Percentiles rank a stretch among this genome's conserved stretches.
Conservation (phyloP, 768 basidiomycete genomes). For the Hericium rajendrae region DNA sequence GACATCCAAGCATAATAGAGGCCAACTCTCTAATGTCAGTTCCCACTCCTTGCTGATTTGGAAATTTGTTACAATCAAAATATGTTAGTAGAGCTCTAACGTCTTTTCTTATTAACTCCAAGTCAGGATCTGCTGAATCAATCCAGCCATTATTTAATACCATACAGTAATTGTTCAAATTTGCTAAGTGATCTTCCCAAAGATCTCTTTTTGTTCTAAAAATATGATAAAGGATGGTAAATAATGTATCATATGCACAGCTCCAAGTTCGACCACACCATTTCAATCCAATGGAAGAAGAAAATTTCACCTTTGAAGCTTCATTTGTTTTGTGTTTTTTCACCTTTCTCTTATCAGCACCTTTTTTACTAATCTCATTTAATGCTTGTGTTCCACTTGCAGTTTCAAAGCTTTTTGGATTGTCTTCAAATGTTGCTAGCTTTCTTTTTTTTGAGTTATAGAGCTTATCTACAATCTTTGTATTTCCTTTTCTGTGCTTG, state of each 20-base stretch:
- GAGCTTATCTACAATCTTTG: neutral
- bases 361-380: neutral
- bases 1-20: neutral
- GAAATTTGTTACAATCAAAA: neutral
- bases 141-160: neutral
- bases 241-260: slow-evolving; percentile 7
- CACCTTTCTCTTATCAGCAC: neutral
- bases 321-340: neutral
- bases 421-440: neutral
- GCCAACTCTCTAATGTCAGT: neutral
- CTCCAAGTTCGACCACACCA: slow-evolving; percentile 1
- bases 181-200: neutral
- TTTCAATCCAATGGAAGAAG: neutral
- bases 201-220: neutral
- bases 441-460: neutral
- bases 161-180: neutral
- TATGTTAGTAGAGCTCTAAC: neutral
- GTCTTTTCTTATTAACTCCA: neutral
- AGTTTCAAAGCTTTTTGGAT: neutral
- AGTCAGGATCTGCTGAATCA: neutral
- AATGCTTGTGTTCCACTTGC: neutral
- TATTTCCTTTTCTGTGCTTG: neutral
- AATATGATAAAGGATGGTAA: neutral
- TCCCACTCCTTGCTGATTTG: neutral
- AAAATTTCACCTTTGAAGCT: neutral